Base-by-base conservation (phyloP, 2,329 filamentous ascomycete genomes). In the Paecilomyces sp. region DNA sequence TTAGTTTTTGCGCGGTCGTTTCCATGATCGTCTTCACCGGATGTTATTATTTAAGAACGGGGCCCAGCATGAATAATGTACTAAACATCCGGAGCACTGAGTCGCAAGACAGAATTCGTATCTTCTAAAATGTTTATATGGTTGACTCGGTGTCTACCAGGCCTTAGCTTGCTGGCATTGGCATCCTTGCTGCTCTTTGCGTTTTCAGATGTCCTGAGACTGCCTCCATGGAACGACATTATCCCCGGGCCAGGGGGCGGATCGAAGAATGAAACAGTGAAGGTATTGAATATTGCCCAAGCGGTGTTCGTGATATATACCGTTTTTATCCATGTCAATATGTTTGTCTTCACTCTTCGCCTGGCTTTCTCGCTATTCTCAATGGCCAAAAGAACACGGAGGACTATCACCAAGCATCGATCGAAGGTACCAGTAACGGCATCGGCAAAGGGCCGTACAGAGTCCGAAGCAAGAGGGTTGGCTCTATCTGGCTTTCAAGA, bases 311-410 rank as follows among this genome's bases (percentile, higher is more conserved):
- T 85, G 56, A 85, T 84, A 67, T 90, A 89, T 73, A 85, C 83
- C 57, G 76, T 89, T 18, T 70, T 88, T 34, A 82, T 89, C 59
- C 88, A 90, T 70, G 60, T 85, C 58, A 76, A 88, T 58, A 85
- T 88, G 66, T 83, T 84, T 63, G 71, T 81, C 33, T 89, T 90
- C 65, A 24, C 68, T 78, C 75, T 31, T 75, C 80, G 57, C 78
- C 79, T 64, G 75, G 80, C 56, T 75, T 78, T 62, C 75, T 76
- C 65, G 79, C 80, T 53, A 75, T 80, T 54, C 75, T 79, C 34
- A 76, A 77, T 67, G 24, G 68, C 61, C n/a, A 62, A 54, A 12
- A 64, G 66, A 55, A 70, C 67, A 15, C 2, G 13, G 11, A 64
- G 58, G 18, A 57, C 57, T 31, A 64, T 65, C 9, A 58, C 68